Evolutionary conservation across 179 eudicot species (phyloP), one percentile per base, ranked within the genome.

Genomic region (Carnegiea gigantea): DNA sequence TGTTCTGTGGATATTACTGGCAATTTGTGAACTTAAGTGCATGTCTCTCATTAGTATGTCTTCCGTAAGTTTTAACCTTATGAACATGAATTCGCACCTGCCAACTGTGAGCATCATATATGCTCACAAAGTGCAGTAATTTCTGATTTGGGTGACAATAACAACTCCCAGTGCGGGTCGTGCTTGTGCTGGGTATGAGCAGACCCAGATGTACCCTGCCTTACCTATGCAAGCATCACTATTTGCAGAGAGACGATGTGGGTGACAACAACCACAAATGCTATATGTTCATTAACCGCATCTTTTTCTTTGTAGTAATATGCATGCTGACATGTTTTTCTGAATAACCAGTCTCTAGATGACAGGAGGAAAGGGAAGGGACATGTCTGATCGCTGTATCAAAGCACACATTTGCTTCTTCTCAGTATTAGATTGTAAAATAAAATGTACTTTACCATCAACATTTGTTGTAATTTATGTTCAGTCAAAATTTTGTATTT

Each of bases 291-390:
- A 48, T 54, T 17, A 51, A 1, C 17, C 1, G 57, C 44, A 40
- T 51, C 17, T 4, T 51, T 51, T 51, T 51, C 18, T 51, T 51
- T 51, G 57, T 51, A 9, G 18, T 70, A 33, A 15, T 70, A 7
- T n/a, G 21, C 13, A 28, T 49, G 36, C 15, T 8, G 30, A 46
- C 2, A 15, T 65, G 65, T 6, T 36, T 71, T 71, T 1, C 24
- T 21, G 18, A 11, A 13, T n/a, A 74, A 53, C n/a, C 83, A 85
- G 87, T 85, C 87, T 76, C 49, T 82, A n/a, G 85, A 85, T 77
- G 87, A 85, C 76, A 74, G 51, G 62, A 82, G 81, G 71, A 85
- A 85, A 77, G 87, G 85, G 23, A 85, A 85, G 73, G 87, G 78
- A 51, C 83, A 60, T 9, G 21, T 23, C 20, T 82, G 40, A 75